A percentile compares a stretch with the other conserved stretches of the same genome.
These are phyloP conservation scores for Dactylonectria macrodidyma DNA, from an alignment of 2,329 filamentous ascomycete species.

Conservation along the genomic window DNA sequence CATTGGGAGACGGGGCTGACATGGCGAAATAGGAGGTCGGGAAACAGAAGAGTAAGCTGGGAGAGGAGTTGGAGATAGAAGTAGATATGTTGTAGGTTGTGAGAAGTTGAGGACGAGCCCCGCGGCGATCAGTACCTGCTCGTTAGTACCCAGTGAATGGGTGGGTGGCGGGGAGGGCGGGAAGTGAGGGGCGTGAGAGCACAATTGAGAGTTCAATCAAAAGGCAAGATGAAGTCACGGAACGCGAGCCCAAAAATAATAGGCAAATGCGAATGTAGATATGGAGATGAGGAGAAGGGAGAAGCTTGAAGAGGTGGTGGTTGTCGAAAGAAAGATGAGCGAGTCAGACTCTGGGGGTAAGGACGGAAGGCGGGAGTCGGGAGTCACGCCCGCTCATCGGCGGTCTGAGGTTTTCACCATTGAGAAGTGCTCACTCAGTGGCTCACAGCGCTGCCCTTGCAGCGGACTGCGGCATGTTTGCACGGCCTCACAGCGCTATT, in stretches of 20 bases:
- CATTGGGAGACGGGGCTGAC: constrained; percentile 44
- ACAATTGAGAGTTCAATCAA: constrained; percentile 3
- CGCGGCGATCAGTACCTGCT: constrained; percentile 6
- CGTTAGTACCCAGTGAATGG: background rate
- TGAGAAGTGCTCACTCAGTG: constrained; percentile 10
- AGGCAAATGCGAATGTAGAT: background rate
- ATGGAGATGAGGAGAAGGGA: constrained; percentile 1
- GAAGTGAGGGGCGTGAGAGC: background rate
- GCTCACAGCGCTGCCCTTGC: constrained; percentile 26
- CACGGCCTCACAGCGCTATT: constrained; percentile 31
- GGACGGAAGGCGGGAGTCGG: constrained; percentile 44
- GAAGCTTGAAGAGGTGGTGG: constrained; percentile 14
- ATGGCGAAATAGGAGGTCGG: constrained; percentile 28
- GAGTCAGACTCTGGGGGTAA: constrained; percentile 32
- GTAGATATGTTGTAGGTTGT: constrained; percentile 1
- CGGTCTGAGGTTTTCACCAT: constrained; percentile 37
- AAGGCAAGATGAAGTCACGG: constrained; percentile 14
- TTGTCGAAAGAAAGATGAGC: constrained; percentile 26
- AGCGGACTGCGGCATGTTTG: constrained; percentile 28
- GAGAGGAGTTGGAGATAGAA: background rate
- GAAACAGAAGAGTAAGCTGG: background rate
- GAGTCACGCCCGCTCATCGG: constrained; percentile 49
- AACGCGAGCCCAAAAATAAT: background rate
- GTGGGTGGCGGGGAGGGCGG: background rate
- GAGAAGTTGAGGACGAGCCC: constrained; percentile 11